phyloP scores from a whole-genome alignment of 768 basidiomycete genomes.

The Leccinum subgranulosum region DNA sequence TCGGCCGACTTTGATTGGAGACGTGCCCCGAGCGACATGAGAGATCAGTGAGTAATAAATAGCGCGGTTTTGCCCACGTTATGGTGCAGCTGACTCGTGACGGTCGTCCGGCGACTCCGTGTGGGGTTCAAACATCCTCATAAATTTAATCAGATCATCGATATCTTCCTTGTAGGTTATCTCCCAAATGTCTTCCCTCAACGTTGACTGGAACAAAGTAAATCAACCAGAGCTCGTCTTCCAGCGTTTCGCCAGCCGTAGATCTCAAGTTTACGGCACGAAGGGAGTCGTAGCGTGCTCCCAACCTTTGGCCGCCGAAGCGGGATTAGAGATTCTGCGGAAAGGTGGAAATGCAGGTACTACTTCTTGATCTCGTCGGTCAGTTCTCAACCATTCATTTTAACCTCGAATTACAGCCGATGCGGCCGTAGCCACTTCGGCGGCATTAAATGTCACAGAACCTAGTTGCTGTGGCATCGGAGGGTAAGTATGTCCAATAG shows the following conservation, averaged over 20 bases:
- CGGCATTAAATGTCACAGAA: slow-evolving; percentile 89
- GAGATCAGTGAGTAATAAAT: slow-evolving; percentile 5
- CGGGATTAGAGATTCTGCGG: slow-evolving; percentile 86
- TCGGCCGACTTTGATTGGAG: slow-evolving; percentile 70
- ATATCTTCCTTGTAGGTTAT: background rate
- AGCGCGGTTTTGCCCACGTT: slow-evolving; percentile 5
- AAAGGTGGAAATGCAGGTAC: slow-evolving; percentile 95
- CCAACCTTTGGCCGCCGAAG: slow-evolving; percentile 89
- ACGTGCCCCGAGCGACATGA: slow-evolving; percentile 55
- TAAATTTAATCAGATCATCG: background rate
- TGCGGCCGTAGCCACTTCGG: slow-evolving; percentile 91
- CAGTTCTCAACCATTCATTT: background rate
- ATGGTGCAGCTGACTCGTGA: background rate
- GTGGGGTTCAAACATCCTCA: background rate
- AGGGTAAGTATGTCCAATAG: slow-evolving; percentile 53
- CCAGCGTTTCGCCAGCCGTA: slow-evolving; percentile 74
- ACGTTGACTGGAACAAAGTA: slow-evolving; percentile 58
- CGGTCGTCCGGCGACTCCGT: slow-evolving; percentile 8
- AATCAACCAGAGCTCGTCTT: slow-evolving; percentile 64
- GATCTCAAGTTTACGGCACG: slow-evolving; percentile 83
- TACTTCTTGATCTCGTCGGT: slow-evolving; percentile 13
- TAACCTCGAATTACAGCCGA: slow-evolving; percentile 52
- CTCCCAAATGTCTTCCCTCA: slow-evolving; percentile 26
- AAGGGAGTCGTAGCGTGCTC: slow-evolving; percentile 87
- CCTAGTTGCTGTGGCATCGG: slow-evolving; percentile 90